Percentiles rank a stretch among this genome's conserved stretches.
Evolutionary conservation across 257 asterid species (phyloP).

Genomic region (Fraxinus quadrangulata): DNA sequence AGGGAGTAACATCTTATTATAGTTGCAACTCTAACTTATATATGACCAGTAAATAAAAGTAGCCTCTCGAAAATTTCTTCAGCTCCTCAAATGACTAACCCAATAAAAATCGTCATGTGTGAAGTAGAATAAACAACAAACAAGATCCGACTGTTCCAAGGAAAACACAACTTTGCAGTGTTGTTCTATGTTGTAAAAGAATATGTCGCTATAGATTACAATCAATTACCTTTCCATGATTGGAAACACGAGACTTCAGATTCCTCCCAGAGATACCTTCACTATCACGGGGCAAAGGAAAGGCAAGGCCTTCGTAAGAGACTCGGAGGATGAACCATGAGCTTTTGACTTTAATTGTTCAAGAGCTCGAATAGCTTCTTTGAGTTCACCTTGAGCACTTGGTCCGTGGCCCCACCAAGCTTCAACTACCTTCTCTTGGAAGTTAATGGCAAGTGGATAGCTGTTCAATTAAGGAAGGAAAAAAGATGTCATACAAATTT

Average conservation of each 20-base stretch:
- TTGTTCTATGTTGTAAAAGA: background rate
- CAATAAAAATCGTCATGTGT: constrained; percentile 1
- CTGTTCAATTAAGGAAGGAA: constrained; percentile 42
- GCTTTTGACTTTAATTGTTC: constrained; percentile 67
- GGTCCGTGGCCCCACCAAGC: constrained; percentile 81
- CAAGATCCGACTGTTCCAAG: background rate
- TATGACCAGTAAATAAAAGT: background rate
- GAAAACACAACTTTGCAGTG: constrained; percentile 2
- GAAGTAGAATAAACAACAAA: constrained; percentile 11
- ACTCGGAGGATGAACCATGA: constrained; percentile 38
- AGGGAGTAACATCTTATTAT: too few relatives aligned
- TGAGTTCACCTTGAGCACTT: constrained; percentile 65
- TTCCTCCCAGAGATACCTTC: constrained; percentile 23
- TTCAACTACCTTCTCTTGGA: constrained; percentile 80
- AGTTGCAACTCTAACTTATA: background rate
- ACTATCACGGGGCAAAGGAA: constrained; percentile 36
- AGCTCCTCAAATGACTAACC: constrained; percentile 3
- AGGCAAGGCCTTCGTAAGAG: constrained; percentile 53
- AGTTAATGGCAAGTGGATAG: constrained; percentile 69
- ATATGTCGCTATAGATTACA: background rate
- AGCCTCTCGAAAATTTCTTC: constrained; percentile 3
- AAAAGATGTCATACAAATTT: background rate
- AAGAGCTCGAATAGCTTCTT: constrained; percentile 63
- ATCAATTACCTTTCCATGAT: constrained; percentile 26
- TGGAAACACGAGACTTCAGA: constrained; percentile 26